phyloP scores from a whole-genome alignment of 1,284 basidiomycete genomes.

The Hymenochaete sp. region DNA sequence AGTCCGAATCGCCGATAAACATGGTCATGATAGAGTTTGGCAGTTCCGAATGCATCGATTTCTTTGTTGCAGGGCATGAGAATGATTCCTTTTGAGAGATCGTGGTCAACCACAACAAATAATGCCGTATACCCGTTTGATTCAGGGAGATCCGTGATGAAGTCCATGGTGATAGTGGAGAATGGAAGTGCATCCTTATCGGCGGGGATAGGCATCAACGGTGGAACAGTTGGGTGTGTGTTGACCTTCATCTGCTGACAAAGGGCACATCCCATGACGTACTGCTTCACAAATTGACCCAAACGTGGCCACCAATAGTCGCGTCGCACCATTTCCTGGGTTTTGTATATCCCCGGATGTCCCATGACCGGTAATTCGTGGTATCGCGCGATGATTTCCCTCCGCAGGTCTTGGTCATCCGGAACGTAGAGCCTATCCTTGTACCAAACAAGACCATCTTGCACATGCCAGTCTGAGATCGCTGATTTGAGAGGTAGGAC shows the following conservation, averaged over 20 bases:
- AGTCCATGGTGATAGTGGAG: conserved; percentile 14
- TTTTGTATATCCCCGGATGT: conserved; percentile 30
- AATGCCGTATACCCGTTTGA: conserved; percentile 30
- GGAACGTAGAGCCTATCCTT: conserved; percentile 15
- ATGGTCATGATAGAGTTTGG: conserved; percentile 22
- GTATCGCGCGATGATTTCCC: conserved; percentile 1
- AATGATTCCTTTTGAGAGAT: conserved; percentile 26
- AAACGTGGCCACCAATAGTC: conserved; percentile 23
- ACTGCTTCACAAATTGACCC: conserved; percentile 15
- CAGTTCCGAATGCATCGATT: conserved; percentile 24
- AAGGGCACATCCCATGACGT: conserved; percentile 19
- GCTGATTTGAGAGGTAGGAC: conserved; percentile 23
- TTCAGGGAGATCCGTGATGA: conserved; percentile 25
- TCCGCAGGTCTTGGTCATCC: background rate
- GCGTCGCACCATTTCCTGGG: conserved; percentile 19
- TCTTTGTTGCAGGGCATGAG: conserved; percentile 25
- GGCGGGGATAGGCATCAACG: conserved; percentile 18
- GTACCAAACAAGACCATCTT: conserved; percentile 3
- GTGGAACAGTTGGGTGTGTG: conserved; percentile 10
- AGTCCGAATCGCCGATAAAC: conserved; percentile 29
- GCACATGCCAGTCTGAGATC: background rate
- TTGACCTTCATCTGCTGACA: conserved; percentile 19
- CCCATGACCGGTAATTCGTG: conserved; percentile 20
- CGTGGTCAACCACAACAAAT: conserved; percentile 31
- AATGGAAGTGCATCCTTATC: conserved; percentile 17